Percentiles rank a stretch among this genome's conserved stretches.
These are phyloP conservation scores for Aspergillus thermomutatus DNA, from an alignment of 2,329 filamentous ascomycete species.

Conservation along the genomic window DNA sequence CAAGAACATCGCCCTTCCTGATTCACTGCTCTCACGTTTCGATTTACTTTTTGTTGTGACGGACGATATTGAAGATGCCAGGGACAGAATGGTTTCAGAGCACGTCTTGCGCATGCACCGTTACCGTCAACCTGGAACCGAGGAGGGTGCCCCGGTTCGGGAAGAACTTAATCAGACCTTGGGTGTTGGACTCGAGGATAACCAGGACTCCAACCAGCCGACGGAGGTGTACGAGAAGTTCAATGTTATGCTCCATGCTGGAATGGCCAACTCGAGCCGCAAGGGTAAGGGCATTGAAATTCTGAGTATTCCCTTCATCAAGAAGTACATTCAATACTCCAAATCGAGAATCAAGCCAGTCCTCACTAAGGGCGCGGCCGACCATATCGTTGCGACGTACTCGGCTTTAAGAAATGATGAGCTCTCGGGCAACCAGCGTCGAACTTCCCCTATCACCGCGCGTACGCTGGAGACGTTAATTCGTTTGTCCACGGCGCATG, in stretches of 20 bases:
- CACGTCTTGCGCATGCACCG: slow-evolving; percentile 97
- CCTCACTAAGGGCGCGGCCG: slow-evolving; percentile 84
- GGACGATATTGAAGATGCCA: slow-evolving; percentile 92
- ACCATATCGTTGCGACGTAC: slow-evolving; percentile 88
- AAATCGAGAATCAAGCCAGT: slow-evolving; percentile 88
- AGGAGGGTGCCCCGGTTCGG: slow-evolving; percentile 90
- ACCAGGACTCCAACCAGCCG: slow-evolving; percentile 66
- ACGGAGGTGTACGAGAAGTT: slow-evolving; percentile 96
- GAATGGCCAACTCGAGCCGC: slow-evolving; percentile 75
- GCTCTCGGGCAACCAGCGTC: slow-evolving; percentile 87
- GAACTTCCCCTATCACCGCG: slow-evolving; percentile 92
- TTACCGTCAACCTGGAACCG: slow-evolving; percentile 85
- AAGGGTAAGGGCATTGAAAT: slow-evolving; percentile 77
- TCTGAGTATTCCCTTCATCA: slow-evolving; percentile 94
- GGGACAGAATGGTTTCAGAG: slow-evolving; percentile 88
- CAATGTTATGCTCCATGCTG: slow-evolving; percentile 91
- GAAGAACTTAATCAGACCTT: slow-evolving; percentile 82
- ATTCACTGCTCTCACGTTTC: slow-evolving; percentile 96
- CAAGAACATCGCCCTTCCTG: slow-evolving; percentile 95
- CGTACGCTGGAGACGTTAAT: slow-evolving; percentile 98
- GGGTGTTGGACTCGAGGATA: slow-evolving; percentile 78
- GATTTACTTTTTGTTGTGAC: slow-evolving; percentile 97
- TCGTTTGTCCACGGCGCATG: slow-evolving; percentile 91
- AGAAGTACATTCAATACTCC: slow-evolving; percentile 99
- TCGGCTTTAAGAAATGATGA: slow-evolving; percentile 93